A percentile compares a stretch with the other conserved stretches of the same genome.
phyloP scores from a whole-genome alignment of 2,329 filamentous ascomycete species.

The Mollisia scopiformis region DNA sequence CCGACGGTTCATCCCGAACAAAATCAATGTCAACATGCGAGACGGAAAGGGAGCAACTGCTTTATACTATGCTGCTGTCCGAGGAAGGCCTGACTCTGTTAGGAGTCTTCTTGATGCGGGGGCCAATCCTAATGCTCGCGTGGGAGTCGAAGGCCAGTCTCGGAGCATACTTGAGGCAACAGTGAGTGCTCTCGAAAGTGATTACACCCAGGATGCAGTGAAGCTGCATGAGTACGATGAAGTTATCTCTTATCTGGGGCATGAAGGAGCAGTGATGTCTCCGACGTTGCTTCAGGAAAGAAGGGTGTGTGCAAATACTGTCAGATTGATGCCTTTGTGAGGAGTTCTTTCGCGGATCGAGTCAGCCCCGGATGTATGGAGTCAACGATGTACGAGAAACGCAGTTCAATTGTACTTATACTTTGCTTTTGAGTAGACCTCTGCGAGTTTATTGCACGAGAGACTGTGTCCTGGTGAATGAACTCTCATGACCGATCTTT shows the following conservation, averaged over 20 bases:
- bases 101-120: conserved; percentile 13
- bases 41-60: conserved; percentile 13
- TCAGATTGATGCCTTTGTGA: conserved; percentile 7
- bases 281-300: conserved; percentile 6
- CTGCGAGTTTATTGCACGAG: neutral
- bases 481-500: neutral
- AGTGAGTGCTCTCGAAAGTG: neutral
- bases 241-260: conserved; percentile 19
- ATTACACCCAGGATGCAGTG: neutral
- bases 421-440: neutral
- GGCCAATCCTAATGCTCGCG: conserved; percentile 8
- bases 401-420: neutral
- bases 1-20: conserved; percentile 7
- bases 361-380: neutral
- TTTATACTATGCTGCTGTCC: conserved; percentile 9
- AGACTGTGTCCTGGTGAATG: neutral
- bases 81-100: conserved; percentile 12
- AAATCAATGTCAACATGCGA: conserved; percentile 19
- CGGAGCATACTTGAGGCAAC: conserved; percentile 9
- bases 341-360: neutral
- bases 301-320: neutral
- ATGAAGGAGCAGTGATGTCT: conserved; percentile 4
- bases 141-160: neutral
- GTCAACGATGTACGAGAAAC: neutral
- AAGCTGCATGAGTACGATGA: conserved; percentile 7